Evolutionary conservation across 1,139 yeast species (phyloP), one percentile per base, ranked within the genome.

Genomic region (Geotrichum cucujoidarum): DNA sequence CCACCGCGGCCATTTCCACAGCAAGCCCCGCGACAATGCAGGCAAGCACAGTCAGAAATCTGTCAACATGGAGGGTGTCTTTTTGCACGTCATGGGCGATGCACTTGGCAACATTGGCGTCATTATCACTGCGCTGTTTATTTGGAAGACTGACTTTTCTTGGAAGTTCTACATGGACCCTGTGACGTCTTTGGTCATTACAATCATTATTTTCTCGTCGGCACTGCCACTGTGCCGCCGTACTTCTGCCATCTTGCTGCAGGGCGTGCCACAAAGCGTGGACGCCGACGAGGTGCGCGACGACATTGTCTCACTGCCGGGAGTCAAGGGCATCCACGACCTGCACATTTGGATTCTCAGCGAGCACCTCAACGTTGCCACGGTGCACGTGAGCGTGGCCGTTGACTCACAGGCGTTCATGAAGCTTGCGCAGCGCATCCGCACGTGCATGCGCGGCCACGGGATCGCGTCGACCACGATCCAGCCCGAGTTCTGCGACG

Each of bases 51-150:
- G 72, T 59, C 61, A 66, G 31, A 80, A 76, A 64, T 86, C 95
- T 13, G 73, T 92, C 72, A 92, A 92, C 67, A 92, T 92, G 97
- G 94, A 88, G 60, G 97, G 98, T 54, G 97, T 92, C 3, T 92
- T 87, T 62, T 73, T 92, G 60, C 98, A 92, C 64, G 98, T 92
- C 5, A 58, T 92, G 59, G 98, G 98, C 37, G 98, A 92, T 65
- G 97, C 97, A 1, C 72, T 92, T 53, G 98, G 98, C 55, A 92
- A 92, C 63, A 71, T 92, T 50, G 97, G 98, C 56, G 98, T 92
- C 47, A 92, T 92, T 53, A 66, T 76, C 10, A 83, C 97, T 2
- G 98, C 97, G 1, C 57, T 92, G 33, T 83, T 92, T 59, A 90
- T 92, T 59, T 90, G 97, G 97, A 83, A 85, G 66, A 89, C 97